These are phyloP conservation scores for Talaromyces adpressus DNA, from an alignment of 495 filamentous ascomycete species.

Conservation along the genomic window DNA sequence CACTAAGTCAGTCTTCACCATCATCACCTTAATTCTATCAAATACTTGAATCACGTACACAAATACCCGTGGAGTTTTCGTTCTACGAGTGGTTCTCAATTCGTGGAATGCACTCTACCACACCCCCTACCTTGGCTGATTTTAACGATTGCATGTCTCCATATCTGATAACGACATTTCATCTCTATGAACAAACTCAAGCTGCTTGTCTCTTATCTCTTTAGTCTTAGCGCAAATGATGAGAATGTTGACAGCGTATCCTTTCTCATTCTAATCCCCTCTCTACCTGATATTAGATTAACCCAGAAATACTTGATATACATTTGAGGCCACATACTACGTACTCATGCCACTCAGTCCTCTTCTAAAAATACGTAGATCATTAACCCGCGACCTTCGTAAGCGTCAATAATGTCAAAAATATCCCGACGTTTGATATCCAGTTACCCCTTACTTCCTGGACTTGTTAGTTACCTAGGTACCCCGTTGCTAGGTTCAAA, in stretches of 20 bases:
- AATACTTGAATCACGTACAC: neutral
- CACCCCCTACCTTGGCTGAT: neutral
- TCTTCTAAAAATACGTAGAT: neutral
- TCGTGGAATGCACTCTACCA: conserved; percentile 14
- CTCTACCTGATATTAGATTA: neutral
- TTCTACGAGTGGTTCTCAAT: conserved; percentile 6
- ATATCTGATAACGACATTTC: neutral
- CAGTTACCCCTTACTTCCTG: neutral
- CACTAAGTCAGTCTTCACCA: conserved; percentile 26
- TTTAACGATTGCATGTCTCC: conserved; percentile 17
- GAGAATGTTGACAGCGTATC: neutral
- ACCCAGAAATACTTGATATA: neutral
- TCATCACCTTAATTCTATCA: neutral
- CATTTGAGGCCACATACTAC: neutral
- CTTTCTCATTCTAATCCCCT: neutral
- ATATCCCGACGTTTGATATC: neutral
- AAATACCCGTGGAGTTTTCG: conserved; percentile 8
- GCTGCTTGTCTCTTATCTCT: neutral
- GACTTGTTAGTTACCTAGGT: neutral
- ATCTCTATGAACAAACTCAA: neutral
- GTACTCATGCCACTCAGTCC: neutral
- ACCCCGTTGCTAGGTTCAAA: neutral
- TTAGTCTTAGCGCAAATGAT: neutral
- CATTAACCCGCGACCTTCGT: neutral
- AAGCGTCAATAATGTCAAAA: neutral